Percentiles rank a stretch among this genome's conserved stretches.
Evolutionary conservation across 2,329 filamentous ascomycete species (phyloP).

Genomic region (Kalaharituber pfeilii): DNA sequence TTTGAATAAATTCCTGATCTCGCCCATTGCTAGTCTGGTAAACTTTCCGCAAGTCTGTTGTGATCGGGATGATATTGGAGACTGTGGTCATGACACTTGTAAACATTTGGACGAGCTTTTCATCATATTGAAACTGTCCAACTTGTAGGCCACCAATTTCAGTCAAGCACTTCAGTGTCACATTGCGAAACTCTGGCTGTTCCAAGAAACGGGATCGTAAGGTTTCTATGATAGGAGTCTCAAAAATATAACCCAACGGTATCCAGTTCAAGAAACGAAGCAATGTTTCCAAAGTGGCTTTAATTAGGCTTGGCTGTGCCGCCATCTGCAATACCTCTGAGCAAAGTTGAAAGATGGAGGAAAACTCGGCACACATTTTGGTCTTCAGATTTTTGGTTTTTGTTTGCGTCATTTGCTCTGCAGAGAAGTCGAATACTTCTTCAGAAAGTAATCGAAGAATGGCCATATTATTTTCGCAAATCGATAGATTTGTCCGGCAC

Average conservation of each 20-base stretch:
- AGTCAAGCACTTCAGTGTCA: conserved; percentile 89
- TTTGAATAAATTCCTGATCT: conserved; percentile 96
- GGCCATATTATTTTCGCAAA: conserved; percentile 99
- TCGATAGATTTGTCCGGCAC: conserved; percentile 84
- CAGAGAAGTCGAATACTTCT: conserved; percentile 97
- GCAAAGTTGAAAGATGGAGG: conserved; percentile 93
- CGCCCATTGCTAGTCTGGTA: conserved; percentile 80
- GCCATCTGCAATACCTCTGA: conserved; percentile 86
- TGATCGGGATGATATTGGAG: conserved; percentile 77
- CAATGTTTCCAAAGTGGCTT: conserved; percentile 89
- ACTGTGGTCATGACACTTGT: conserved; percentile 89
- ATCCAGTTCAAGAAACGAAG: conserved; percentile 99
- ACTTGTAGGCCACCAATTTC: conserved; percentile 92
- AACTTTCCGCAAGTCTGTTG: conserved; percentile 75
- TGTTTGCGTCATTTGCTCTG: conserved; percentile 96
- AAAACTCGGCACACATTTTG: conserved; percentile 97
- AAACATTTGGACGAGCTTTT: conserved; percentile 96
- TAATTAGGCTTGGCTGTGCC: conserved; percentile 72
- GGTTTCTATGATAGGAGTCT: conserved; percentile 90
- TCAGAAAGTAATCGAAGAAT: conserved; percentile 90
- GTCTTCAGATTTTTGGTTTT: conserved; percentile 95
- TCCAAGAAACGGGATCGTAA: conserved; percentile 83
- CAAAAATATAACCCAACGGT: conserved; percentile 93
- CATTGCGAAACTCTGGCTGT: conserved; percentile 85
- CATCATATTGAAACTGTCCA: conserved; percentile 63